These are phyloP conservation scores for Gyromitra esculenta DNA, from an alignment of 2,329 filamentous ascomycete species.

Conservation along the genomic window DNA sequence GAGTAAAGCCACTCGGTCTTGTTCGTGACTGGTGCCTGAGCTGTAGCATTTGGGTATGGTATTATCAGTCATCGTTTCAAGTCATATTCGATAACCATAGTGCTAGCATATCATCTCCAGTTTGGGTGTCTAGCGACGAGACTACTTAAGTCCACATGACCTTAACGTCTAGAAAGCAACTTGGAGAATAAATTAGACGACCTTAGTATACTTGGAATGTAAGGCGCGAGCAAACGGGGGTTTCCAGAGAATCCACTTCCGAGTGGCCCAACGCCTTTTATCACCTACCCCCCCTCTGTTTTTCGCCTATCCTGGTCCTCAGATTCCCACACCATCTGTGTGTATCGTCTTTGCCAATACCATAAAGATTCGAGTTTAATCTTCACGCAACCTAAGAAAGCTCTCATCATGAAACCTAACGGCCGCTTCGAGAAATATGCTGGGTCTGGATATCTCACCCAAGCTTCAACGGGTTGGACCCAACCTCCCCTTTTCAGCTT, in stretches of 20 bases:
- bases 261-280: background rate
- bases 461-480: slow-evolving; percentile 12
- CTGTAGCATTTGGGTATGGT: too few relatives aligned
- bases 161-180: background rate
- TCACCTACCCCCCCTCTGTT: background rate
- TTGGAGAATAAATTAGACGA: background rate
- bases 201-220: background rate
- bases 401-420: background rate
- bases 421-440: background rate
- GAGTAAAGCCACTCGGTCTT: too few relatives aligned
- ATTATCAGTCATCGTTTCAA: too few relatives aligned
- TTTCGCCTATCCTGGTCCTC: background rate
- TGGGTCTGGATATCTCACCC: slow-evolving; percentile 18
- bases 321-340: background rate
- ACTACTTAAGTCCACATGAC: background rate
- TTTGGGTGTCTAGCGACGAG: background rate
- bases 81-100: too few relatives aligned
- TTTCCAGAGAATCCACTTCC: background rate
- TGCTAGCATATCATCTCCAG: background rate
- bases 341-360: background rate
- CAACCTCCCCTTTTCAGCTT: slow-evolving; percentile 12
- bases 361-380: background rate
- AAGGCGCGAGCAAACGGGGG: too few relatives aligned
- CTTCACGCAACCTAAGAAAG: background rate
- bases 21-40: too few relatives aligned